A percentile compares a stretch with the other conserved stretches of the same genome.
phyloP scores from a whole-genome alignment of 169 alveolate genomes.

The Plasmodium yoelii region DNA sequence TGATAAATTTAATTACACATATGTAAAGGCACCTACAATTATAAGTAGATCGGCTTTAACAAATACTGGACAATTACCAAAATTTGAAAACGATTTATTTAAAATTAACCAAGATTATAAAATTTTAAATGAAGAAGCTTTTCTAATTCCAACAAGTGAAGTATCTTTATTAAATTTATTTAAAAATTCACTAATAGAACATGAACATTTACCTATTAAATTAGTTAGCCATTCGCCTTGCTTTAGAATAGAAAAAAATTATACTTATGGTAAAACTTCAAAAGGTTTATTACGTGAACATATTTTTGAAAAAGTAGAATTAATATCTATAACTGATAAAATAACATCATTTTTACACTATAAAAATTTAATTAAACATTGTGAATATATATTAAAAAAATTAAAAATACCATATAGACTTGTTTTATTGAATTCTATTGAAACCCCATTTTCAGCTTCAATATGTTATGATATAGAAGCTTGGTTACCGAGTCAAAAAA shows the following conservation, averaged over 20 bases:
- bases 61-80: conserved; percentile 85
- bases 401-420: conserved; percentile 73
- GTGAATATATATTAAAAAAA: conserved; percentile 79
- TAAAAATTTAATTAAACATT: conserved; percentile 80
- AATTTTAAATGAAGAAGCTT: conserved; percentile 82
- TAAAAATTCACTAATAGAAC: conserved; percentile 61
- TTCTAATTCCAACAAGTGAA: conserved; percentile 87
- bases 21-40: conserved; percentile 81
- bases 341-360: conserved; percentile 66
- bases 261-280: conserved; percentile 82
- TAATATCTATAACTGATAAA: conserved; percentile 78
- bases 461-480: conserved; percentile 85
- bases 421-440: conserved; percentile 79
- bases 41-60: conserved; percentile 77
- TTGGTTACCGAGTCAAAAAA: conserved; percentile 81
- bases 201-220: conserved; percentile 78
- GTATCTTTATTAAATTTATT: conserved; percentile 81
- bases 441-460: conserved; percentile 79
- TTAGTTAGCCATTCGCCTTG: conserved; percentile 82
- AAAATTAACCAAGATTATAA: conserved; percentile 78
- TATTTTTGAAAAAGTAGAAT: conserved; percentile 86
- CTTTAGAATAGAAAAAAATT: conserved; percentile 83
- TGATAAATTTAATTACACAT: conserved; percentile 79
- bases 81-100: conserved; percentile 83
- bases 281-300: conserved; percentile 85